Base-by-base conservation (phyloP, 2,329 filamentous ascomycete genomes). In the Fusarium graminum region DNA sequence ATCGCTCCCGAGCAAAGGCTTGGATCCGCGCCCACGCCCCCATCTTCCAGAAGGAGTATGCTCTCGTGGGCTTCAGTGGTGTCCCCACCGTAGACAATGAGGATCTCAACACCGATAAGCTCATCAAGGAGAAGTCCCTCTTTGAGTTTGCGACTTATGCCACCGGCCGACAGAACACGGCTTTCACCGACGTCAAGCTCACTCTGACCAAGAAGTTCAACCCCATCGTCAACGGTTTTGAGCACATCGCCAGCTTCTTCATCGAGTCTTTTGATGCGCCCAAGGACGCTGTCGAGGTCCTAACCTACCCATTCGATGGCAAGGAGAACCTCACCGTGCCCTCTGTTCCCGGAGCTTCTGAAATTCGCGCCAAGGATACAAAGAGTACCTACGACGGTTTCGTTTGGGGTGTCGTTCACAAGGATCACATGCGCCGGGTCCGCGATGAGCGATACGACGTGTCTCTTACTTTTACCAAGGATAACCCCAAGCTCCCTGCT, bases 401-500 rank as follows among this genome's bases (percentile, higher is more conserved):
- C 74, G 94, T 99, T 67, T 98, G 92, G 87, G 94, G 93, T 47
- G 80, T 99, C 69, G 94, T 98, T 65, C 93, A 98, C 86, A 99
- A 99, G 87, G 90, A 93, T 73, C 82, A 86, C 77, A 98, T 99
- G 94, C 92, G 92, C 82, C 84, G 88, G 73, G 86, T 97, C 72
- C 91, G 95, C 63, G 92, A 97, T 45, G 93, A 97, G 66, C 92
- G 95, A 72, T 99, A 97, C 80, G 95, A 99, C 77, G 83, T 97
- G 53, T 97, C 92, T 52, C 86, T 99, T 70, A 97, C 95, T 40
- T 89, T 89, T 68, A 97, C 94, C 76, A 97, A 97, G 85, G 95
- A 99, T 74, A 88, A 94, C 80, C 77, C 90, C 54, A 97, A 97
- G 83, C 88, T 99, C 32, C 94, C 95, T 32, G 80, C 85, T 67